A percentile compares a stretch with the other conserved stretches of the same genome.
Evolutionary conservation across 2,329 filamentous ascomycete species (phyloP).

Genomic region (Fulvia fulva): DNA sequence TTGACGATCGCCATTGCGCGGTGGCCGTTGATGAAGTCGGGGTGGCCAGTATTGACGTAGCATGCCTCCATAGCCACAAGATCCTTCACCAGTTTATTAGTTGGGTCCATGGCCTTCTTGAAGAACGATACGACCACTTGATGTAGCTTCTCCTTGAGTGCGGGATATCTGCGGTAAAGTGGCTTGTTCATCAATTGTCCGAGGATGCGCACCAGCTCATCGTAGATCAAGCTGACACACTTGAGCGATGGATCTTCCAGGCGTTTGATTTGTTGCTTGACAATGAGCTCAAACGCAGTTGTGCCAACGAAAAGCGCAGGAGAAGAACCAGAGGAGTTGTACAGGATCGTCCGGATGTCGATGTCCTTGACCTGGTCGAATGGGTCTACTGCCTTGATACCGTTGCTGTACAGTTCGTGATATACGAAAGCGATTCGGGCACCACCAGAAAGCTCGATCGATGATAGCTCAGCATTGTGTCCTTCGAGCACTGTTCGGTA

Average conservation of each 20-base stretch:
- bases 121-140: conserved; percentile 88
- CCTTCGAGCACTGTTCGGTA: conserved; percentile 95
- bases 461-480: conserved; percentile 94
- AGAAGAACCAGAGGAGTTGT: conserved; percentile 98
- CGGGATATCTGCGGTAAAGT: conserved; percentile 88
- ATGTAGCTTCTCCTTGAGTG: conserved; percentile 95
- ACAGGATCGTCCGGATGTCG: conserved; percentile 93
- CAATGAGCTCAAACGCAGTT: conserved; percentile 95
- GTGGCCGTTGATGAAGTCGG: conserved; percentile 95
- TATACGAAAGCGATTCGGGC: conserved; percentile 99
- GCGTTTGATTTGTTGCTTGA: conserved; percentile 97
- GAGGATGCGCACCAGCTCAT: conserved; percentile 93
- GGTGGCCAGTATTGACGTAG: conserved; percentile 98
- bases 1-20: conserved; percentile 98
- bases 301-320: conserved; percentile 96
- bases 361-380: conserved; percentile 97
- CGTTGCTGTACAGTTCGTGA: conserved; percentile 96
- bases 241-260: conserved; percentile 95
- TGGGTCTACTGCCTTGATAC: conserved; percentile 94
- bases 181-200: conserved; percentile 83
- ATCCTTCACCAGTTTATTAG: conserved; percentile 92
- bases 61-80: conserved; percentile 92
- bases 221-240: conserved; percentile 95
- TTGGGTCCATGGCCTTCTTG: conserved; percentile 97
- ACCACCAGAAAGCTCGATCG: conserved; percentile 88